These are phyloP conservation scores for Geranium incanum DNA, from an alignment of 441 rosid species.

Conservation along the genomic window DNA sequence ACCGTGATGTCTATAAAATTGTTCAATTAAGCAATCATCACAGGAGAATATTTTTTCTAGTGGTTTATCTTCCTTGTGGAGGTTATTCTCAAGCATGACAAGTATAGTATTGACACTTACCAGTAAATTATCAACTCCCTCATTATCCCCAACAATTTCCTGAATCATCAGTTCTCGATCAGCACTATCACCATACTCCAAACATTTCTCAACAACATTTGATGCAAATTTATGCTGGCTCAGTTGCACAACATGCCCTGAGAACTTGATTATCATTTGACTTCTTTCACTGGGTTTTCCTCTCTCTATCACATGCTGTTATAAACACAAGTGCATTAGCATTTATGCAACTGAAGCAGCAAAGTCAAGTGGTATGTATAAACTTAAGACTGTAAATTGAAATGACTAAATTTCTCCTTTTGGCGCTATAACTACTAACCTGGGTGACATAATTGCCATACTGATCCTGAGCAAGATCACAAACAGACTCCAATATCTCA, in stretches of 20 bases:
- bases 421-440: constrained; percentile 33
- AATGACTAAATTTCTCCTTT: not conserved
- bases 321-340: constrained; percentile 9
- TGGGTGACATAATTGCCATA: constrained; percentile 98
- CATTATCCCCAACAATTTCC: constrained; percentile 24
- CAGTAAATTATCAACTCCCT: constrained; percentile 25
- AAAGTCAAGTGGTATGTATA: not conserved
- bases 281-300: constrained; percentile 25
- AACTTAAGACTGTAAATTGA: no score
- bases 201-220: constrained; percentile 16
- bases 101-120: constrained; percentile 19
- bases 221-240: no score
- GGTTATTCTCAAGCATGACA: not conserved
- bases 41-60: not conserved
- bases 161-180: constrained; percentile 22
- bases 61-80: not conserved
- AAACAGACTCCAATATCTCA: constrained; percentile 82
- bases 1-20: no score
- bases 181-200: constrained; percentile 22
- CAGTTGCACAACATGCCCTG: constrained; percentile 23
- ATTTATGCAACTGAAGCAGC: not conserved
- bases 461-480: constrained; percentile 84
- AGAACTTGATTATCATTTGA: constrained; percentile 21
- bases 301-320: constrained; percentile 28
- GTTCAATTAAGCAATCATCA: not conserved